These are phyloP conservation scores for Calvatia gigantea DNA, from an alignment of 768 basidiomycete species.

Conservation along the genomic window DNA sequence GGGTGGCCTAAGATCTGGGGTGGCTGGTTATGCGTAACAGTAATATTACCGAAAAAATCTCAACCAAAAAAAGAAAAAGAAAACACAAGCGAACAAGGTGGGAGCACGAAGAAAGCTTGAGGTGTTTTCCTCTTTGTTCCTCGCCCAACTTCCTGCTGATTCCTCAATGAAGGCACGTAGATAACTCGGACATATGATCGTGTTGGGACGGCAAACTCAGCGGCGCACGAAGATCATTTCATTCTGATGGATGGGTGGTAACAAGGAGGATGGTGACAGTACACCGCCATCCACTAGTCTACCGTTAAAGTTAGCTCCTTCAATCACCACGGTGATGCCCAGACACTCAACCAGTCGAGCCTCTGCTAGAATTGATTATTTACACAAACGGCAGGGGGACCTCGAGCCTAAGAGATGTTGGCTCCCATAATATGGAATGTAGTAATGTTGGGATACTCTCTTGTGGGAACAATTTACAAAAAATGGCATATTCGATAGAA, in stretches of 20 bases:
- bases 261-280: not conserved
- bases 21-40: too few relatives aligned
- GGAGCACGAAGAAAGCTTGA: not conserved
- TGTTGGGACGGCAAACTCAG: not conserved
- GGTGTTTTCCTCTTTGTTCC: not conserved
- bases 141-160: not conserved
- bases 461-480: too few relatives aligned
- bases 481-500: too few relatives aligned
- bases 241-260: not conserved
- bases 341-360: too few relatives aligned
- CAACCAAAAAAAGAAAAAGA: too few relatives aligned
- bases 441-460: too few relatives aligned
- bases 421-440: too few relatives aligned
- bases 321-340: not conserved
- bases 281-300: not conserved
- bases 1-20: too few relatives aligned
- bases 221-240: not conserved
- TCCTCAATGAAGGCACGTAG: not conserved
- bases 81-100: not conserved
- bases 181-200: not conserved
- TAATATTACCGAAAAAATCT: too few relatives aligned
- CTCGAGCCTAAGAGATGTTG: too few relatives aligned
- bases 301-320: not conserved
- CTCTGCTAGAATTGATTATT: too few relatives aligned
- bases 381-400: too few relatives aligned